Conservation (phyloP, 192 early-diverging fungal genomes). For the Entomortierella beljakovae region DNA sequence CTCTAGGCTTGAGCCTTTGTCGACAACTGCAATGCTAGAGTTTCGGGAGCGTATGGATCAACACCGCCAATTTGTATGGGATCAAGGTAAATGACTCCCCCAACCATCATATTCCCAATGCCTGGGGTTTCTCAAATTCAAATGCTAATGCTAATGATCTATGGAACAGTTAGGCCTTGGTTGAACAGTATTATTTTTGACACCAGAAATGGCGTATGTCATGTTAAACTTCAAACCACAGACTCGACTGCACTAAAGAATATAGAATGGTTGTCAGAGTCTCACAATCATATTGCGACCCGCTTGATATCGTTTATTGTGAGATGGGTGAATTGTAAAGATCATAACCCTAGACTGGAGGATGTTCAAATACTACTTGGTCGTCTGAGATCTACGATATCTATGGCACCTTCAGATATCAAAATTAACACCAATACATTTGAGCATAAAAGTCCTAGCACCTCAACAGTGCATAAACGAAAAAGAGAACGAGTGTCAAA, state of each 20-base stretch:
- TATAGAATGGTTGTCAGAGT: slow-evolving; percentile 25
- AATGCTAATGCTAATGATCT: not conserved
- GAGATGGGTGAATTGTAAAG: slow-evolving; percentile 46
- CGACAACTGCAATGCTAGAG: slow-evolving; percentile 28
- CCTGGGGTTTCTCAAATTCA: not conserved
- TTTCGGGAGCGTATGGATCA: slow-evolving; percentile 59
- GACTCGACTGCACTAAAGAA: not conserved
- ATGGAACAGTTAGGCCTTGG: slow-evolving; percentile 15
- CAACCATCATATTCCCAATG: too few species aligned
- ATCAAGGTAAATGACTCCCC: slow-evolving; percentile 20
- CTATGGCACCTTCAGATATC: not conserved
- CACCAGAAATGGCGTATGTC: slow-evolving; percentile 42
- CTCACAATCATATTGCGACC: slow-evolving; percentile 30
- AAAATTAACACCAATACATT: not conserved
- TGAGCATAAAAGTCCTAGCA: not conserved
- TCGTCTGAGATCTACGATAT: not conserved
- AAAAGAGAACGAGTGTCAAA: slow-evolving; percentile 2
- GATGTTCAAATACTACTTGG: slow-evolving; percentile 21
- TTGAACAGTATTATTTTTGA: slow-evolving; percentile 36
- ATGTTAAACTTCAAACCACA: slow-evolving; percentile 10
- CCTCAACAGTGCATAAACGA: slow-evolving; percentile 20
- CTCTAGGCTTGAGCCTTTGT: slow-evolving; percentile 26
- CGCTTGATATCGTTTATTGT: slow-evolving; percentile 42
- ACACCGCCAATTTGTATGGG: slow-evolving; percentile 51
- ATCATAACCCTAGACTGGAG: slow-evolving; percentile 42